A percentile compares a stretch with the other conserved stretches of the same genome.
Conservation (phyloP, 192 early-diverging fungal genomes). For the Glomus cerebriforme region DNA sequence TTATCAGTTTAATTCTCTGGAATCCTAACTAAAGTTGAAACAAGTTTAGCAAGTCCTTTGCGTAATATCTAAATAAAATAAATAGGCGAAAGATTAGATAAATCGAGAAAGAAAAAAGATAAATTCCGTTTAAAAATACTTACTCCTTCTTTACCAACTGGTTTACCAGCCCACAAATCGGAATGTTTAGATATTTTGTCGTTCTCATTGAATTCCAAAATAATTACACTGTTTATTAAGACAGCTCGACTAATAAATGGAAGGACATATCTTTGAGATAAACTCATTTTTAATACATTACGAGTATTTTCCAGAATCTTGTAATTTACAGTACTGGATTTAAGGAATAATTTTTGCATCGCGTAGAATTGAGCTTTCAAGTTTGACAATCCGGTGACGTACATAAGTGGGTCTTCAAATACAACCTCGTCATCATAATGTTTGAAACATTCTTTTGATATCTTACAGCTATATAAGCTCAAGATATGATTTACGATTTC, state of each 20-base stretch:
- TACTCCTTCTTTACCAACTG: neutral
- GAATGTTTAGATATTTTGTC: neutral
- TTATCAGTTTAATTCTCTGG: neutral
- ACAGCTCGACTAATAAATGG: neutral
- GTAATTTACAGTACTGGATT: neutral
- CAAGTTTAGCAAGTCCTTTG: neutral
- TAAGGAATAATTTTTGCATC: neutral
- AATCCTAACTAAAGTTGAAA: neutral
- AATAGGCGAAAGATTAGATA: neutral
- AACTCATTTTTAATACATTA: neutral
- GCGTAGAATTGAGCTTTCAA: slow-evolving; percentile 17
- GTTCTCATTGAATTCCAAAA: neutral
- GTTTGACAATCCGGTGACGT: neutral
- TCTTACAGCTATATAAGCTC: neutral
- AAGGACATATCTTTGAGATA: neutral
- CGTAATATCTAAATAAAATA: slow-evolving; percentile 7
- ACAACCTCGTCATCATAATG: neutral
- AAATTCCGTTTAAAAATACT: neutral
- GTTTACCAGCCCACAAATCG: neutral
- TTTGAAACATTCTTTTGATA: neutral
- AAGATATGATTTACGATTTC: neutral
- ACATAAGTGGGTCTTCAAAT: slow-evolving; percentile 8
- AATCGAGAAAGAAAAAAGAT: neutral
- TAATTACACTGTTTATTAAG: neutral
- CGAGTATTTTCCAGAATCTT: neutral